These are phyloP conservation scores for Pichia sp. DNA, from an alignment of 1,139 yeast genomes.

Conservation along the genomic window DNA sequence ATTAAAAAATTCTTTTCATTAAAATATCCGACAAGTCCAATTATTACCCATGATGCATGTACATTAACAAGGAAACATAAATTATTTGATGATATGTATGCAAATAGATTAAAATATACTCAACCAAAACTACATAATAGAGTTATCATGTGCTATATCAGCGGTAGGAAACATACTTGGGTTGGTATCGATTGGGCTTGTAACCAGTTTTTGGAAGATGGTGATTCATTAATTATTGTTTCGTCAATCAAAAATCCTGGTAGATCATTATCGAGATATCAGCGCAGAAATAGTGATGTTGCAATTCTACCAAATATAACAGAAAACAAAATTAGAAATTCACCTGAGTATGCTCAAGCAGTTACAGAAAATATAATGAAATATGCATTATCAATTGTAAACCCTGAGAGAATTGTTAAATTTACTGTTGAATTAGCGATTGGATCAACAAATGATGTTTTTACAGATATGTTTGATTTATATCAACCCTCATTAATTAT, in stretches of 20 bases:
- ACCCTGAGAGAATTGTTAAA: conserved; percentile 45
- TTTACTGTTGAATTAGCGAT: conserved; percentile 58
- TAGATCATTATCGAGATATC: conserved; percentile 14
- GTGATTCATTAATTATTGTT: conserved; percentile 56
- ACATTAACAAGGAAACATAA: conserved; percentile 43
- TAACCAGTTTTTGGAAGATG: conserved; percentile 45
- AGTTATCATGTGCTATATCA: conserved; percentile 54
- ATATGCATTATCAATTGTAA: conserved; percentile 43
- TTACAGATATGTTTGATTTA: conserved; percentile 55
- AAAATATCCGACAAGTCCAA: conserved; percentile 29
- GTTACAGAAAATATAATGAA: conserved; percentile 43
- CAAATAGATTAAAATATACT: conserved; percentile 23
- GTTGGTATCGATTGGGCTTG: conserved; percentile 69
- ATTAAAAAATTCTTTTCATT: conserved; percentile 6
- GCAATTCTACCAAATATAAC: conserved; percentile 15
- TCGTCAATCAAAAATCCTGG: conserved; percentile 36
- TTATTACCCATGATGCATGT: conserved; percentile 39
- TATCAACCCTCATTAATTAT: conserved; percentile 61
- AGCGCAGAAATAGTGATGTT: conserved; percentile 5
- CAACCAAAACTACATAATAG: conserved; percentile 46
- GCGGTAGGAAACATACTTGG: conserved; percentile 75
- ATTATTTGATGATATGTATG: conserved; percentile 31
- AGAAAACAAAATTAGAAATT: conserved; percentile 22
- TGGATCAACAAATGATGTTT: conserved; percentile 50
- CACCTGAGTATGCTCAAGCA: conserved; percentile 31